Base-by-base conservation (phyloP, 106 monocot species). In the Posidonia australis region DNA sequence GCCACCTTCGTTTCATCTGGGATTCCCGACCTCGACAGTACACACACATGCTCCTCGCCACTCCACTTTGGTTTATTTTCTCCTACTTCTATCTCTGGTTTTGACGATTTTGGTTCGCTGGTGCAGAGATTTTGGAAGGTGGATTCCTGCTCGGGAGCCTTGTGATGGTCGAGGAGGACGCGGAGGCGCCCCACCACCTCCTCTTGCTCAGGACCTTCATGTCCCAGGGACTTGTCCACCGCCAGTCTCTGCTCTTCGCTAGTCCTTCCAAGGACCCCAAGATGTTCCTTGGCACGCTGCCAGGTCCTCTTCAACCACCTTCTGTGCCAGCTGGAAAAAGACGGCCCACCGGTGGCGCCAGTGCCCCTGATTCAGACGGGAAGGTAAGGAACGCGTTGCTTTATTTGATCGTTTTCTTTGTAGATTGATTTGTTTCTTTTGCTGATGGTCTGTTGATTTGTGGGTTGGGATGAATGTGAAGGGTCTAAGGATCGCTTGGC, bases 401-500 rank as follows among this genome's bases (percentile, higher is more conserved):
- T 49, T 14, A 49, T 14, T 49, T 12, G 16, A 19, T 3, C 3
- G 16, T 12, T 3, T 49, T 5, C 16, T 14, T 49, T 49, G 13
- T 14, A 3, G 49, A 23, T 55, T 24, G 13, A 14, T 45, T 60
- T 60, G 16, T 10, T 10, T 67, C 24, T 45, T 21, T 47, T 47
- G n/a, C 52, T 32, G 16, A 60, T 30, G 24, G 17, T 18, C 13
- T 16, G 16, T 3, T 53, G 52, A 29, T 66, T 18, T 51, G 9
- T 29, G 18, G 9, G 23, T 17, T 13, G 46, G 17, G 28, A 25
- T 14, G 27, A 63, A 66, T 31, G 20, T 6, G 9, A 81, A 81
- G 72, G 80, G 74, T 12, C 70, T 90, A 70, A 74, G 90, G 62
- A 94, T 94, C 44, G 94, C 94, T 11, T 94, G 94, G 94, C 94